Conservation (phyloP, 2,329 filamentous ascomycete species). For the Penicillium sp. region DNA sequence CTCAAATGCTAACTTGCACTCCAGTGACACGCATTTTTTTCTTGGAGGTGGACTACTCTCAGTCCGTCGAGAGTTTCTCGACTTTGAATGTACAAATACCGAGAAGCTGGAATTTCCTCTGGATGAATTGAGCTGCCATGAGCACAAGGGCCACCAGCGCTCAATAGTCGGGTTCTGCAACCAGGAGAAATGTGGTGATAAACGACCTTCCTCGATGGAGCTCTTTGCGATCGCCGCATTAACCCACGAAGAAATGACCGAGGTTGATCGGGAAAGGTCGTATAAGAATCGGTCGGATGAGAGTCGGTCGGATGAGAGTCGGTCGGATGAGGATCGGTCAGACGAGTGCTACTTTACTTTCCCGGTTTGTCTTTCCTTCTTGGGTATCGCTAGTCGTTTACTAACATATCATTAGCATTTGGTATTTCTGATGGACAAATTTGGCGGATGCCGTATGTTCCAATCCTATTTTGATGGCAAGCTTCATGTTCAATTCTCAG, state of each 20-base stretch:
- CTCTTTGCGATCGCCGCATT: neutral
- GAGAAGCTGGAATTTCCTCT: neutral
- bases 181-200: neutral
- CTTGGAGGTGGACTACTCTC: no score
- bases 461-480: slow-evolving; percentile 5
- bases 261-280: neutral
- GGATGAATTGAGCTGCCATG: neutral
- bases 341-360: slow-evolving; percentile 2
- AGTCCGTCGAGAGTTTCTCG: neutral
- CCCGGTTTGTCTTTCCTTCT: slow-evolving; percentile 3
- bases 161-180: neutral
- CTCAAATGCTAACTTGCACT: neutral
- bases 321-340: neutral
- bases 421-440: slow-evolving; percentile 1
- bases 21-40: neutral
- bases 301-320: neutral
- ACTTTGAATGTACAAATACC: neutral
- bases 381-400: neutral
- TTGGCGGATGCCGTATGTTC: slow-evolving; percentile 1
- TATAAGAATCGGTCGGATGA: neutral
- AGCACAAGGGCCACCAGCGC: slow-evolving; percentile 1
- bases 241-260: neutral
- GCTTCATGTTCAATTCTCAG: slow-evolving; percentile 4
- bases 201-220: slow-evolving; percentile 2
- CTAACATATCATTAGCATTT: slow-evolving; percentile 1